Conservation (phyloP, 306 rosid species). For the Purshia tridentata region DNA sequence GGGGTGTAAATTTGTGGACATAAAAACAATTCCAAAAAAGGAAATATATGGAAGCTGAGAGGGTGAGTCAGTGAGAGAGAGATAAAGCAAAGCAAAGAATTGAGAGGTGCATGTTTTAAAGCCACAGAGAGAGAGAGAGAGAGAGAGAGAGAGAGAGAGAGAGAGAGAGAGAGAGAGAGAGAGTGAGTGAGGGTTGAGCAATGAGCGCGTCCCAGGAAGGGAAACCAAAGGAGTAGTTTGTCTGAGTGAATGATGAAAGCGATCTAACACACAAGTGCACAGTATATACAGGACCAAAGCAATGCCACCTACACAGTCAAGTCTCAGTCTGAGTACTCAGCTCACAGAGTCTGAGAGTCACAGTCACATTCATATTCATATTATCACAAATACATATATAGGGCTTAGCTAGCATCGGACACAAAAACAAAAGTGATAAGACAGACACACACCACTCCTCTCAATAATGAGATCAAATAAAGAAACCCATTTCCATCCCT, state of each 20-base stretch:
- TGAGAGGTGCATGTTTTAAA: neutral
- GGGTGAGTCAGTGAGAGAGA: neutral
- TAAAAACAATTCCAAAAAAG: slow-evolving; percentile 23
- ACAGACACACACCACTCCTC: slow-evolving; percentile 21
- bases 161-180: slow-evolving; percentile 9
- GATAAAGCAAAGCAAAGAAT: neutral
- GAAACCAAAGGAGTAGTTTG: slow-evolving; percentile 50
- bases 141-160: neutral
- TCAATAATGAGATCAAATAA: neutral
- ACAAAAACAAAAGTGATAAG: neutral
- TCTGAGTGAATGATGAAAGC: slow-evolving; percentile 54
- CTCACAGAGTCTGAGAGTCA: slow-evolving; percentile 8
- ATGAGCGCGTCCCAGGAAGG: slow-evolving; percentile 40
- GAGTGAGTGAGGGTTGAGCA: slow-evolving; percentile 1
- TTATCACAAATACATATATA: neutral
- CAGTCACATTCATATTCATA: slow-evolving; percentile 18
- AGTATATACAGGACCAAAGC: neutral
- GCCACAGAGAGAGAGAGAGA: neutral
- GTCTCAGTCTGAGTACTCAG: slow-evolving; percentile 34
- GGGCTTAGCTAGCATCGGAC: neutral
- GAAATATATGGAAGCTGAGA: slow-evolving; percentile 24
- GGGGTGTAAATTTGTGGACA: slow-evolving; percentile 20
- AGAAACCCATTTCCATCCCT: slow-evolving; percentile 35
- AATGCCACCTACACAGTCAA: slow-evolving; percentile 19
- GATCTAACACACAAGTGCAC: slow-evolving; percentile 39